Percentiles rank a stretch among this genome's conserved stretches.
Conservation (phyloP, 2,329 filamentous ascomycete genomes). For the Ophiostoma piceae region DNA sequence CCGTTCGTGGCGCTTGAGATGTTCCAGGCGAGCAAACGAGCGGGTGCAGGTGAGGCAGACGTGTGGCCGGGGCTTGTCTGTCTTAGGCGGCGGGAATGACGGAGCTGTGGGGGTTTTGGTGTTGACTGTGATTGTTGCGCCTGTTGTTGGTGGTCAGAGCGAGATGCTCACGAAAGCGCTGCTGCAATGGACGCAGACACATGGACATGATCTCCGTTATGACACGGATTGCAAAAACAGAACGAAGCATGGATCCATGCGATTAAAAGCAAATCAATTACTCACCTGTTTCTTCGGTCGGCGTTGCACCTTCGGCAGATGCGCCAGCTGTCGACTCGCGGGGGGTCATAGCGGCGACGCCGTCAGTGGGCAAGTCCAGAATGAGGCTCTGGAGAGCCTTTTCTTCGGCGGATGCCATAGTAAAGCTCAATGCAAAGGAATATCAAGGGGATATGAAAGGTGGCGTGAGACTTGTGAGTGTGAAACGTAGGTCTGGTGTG, state of each 20-base stretch:
- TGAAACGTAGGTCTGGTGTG: background rate
- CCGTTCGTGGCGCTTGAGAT: slow-evolving; percentile 93
- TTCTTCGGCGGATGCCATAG: slow-evolving; percentile 6
- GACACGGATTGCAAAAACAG: background rate
- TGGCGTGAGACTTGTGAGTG: background rate
- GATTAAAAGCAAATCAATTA: background rate
- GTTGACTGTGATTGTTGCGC: slow-evolving; percentile 49
- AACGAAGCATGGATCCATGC: background rate
- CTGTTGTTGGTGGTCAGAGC: slow-evolving; percentile 30
- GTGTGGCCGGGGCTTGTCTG: slow-evolving; percentile 93
- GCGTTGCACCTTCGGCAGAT: background rate
- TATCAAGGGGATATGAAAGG: background rate
- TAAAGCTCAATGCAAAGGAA: background rate
- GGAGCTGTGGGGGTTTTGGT: slow-evolving; percentile 33
- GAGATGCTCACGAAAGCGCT: background rate
- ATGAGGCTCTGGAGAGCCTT: slow-evolving; percentile 9
- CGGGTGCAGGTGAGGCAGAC: slow-evolving; percentile 86
- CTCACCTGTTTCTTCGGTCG: background rate
- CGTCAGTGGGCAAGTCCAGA: background rate
- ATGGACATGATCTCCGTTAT: background rate
- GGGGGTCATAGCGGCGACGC: slow-evolving; percentile 5
- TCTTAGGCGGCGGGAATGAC: slow-evolving; percentile 79
- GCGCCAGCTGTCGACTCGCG: background rate
- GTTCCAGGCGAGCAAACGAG: slow-evolving; percentile 90
- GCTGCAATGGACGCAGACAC: background rate